Conservation (phyloP, 495 filamentous ascomycete species). For the Penicillium angulare region DNA sequence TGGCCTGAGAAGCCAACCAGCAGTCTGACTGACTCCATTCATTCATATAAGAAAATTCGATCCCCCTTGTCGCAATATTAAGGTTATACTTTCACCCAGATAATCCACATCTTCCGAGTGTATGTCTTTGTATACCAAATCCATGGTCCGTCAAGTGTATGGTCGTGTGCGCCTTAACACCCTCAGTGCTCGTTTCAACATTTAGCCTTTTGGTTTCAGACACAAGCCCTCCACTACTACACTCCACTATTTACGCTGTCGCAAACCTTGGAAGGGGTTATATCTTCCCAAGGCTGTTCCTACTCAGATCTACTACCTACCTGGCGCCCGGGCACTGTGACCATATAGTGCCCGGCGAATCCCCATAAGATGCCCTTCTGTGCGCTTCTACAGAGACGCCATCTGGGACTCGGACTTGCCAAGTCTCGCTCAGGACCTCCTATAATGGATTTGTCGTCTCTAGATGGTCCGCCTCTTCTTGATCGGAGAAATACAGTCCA, state of each 20-base stretch:
- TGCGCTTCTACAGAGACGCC: background rate
- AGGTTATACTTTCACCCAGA: background rate
- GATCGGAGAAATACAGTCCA: background rate
- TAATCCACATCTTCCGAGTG: background rate
- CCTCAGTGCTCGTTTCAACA: no score
- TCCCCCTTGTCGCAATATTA: background rate
- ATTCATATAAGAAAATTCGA: background rate
- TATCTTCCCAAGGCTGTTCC: background rate
- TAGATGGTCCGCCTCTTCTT: slow-evolving; percentile 5
- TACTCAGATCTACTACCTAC: background rate
- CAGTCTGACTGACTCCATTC: background rate
- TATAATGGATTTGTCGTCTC: slow-evolving; percentile 9
- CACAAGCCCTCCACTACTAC: background rate
- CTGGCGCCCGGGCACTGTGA: background rate
- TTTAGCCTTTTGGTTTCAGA: background rate
- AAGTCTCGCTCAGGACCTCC: background rate
- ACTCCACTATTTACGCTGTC: background rate
- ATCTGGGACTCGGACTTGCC: background rate
- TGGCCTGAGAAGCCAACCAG: background rate
- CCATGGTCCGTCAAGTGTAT: no score
- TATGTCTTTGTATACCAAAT: no score
- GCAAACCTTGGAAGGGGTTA: no score
- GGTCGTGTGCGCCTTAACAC: no score
- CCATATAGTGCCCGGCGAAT: background rate
- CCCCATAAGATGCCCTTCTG: background rate